Percentiles rank a stretch among this genome's conserved stretches.
These are phyloP conservation scores for Euclidium syriacum DNA, from an alignment of 345 rosid genomes.

Conservation along the genomic window DNA sequence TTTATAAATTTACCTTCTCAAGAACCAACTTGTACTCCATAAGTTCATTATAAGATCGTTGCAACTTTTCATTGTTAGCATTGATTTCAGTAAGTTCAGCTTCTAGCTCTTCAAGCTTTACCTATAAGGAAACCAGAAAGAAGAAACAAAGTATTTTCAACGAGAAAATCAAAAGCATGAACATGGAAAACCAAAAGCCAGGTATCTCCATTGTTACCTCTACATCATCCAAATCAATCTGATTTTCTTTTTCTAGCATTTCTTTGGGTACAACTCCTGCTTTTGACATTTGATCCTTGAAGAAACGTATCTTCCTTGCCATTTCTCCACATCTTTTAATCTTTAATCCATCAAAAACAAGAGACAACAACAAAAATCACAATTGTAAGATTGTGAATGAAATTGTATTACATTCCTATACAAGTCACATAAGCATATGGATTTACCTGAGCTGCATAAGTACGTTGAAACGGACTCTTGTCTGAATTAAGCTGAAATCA, in stretches of 20 bases:
- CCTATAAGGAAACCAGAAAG: slow-evolving; percentile 36
- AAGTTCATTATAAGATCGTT: slow-evolving; percentile 70
- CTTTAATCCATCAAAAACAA: slow-evolving; percentile 31
- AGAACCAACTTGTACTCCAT: slow-evolving; percentile 83
- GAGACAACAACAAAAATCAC: not conserved
- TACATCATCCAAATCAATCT: slow-evolving; percentile 59
- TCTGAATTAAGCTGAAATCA: slow-evolving; percentile 78
- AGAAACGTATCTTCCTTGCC: slow-evolving; percentile 80
- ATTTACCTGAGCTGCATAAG: slow-evolving; percentile 88
- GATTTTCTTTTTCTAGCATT: slow-evolving; percentile 33
- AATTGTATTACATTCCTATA: not conserved
- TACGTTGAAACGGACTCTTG: slow-evolving; percentile 93
- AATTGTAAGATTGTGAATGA: not conserved
- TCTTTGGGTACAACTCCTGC: slow-evolving; percentile 54
- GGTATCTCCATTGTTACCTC: slow-evolving; percentile 46
- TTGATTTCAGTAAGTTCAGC: slow-evolving; percentile 92
- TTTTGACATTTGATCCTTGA: slow-evolving; percentile 87
- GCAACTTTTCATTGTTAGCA: slow-evolving; percentile 80
- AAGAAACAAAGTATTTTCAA: not conserved
- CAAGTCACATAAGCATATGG: not conserved
- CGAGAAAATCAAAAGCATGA: slow-evolving; percentile 11
- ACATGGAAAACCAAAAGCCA: not conserved
- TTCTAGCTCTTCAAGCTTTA: slow-evolving; percentile 89
- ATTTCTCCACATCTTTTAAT: slow-evolving; percentile 90
- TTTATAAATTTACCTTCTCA: slow-evolving; percentile 66